phyloP scores from a whole-genome alignment of 2,329 filamentous ascomycete genomes.

The Phialophora expanda region DNA sequence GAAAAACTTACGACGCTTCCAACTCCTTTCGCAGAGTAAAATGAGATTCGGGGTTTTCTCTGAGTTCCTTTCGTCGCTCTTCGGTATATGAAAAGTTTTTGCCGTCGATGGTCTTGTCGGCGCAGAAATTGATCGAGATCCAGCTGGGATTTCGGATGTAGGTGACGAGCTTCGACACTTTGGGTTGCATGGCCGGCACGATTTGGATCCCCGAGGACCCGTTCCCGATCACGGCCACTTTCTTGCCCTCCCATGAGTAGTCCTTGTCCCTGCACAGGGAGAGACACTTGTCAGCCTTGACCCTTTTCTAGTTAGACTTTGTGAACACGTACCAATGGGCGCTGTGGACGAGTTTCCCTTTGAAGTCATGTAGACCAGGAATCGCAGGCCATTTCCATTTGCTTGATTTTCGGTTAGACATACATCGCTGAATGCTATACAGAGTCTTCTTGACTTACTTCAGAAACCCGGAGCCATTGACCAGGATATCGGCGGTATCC shows the following conservation, averaged over 20 bases:
- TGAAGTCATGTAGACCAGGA: slow-evolving; percentile 44
- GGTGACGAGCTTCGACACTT: slow-evolving; percentile 41
- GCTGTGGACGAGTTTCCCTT: slow-evolving; percentile 45
- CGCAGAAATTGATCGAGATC: slow-evolving; percentile 32
- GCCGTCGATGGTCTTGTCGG: slow-evolving; percentile 26
- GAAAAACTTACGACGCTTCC: slow-evolving; percentile 31
- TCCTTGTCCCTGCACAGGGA: slow-evolving; percentile 49
- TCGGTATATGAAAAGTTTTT: slow-evolving; percentile 32
- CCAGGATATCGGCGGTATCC: slow-evolving; percentile 36
- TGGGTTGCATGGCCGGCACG: slow-evolving; percentile 45
- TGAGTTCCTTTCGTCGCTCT: slow-evolving; percentile 26
- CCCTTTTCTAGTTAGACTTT: slow-evolving; percentile 38
- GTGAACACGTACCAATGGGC: slow-evolving; percentile 45
- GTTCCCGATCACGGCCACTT: slow-evolving; percentile 40
- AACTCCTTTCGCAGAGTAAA: slow-evolving; percentile 45
- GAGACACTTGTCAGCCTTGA: slow-evolving; percentile 22
- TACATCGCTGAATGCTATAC: slow-evolving; percentile 12
- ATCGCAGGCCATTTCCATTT: slow-evolving; percentile 44
- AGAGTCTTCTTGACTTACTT: slow-evolving; percentile 29
- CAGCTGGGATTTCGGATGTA: slow-evolving; percentile 29
- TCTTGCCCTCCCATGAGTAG: slow-evolving; percentile 52
- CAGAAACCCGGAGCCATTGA: slow-evolving; percentile 41
- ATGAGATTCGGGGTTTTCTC: slow-evolving; percentile 32
- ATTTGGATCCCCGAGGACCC: slow-evolving; percentile 39
- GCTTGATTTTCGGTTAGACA: slow-evolving; percentile 56